Conservation (phyloP, 1,284 basidiomycete species). For the Leccinum fallax region DNA sequence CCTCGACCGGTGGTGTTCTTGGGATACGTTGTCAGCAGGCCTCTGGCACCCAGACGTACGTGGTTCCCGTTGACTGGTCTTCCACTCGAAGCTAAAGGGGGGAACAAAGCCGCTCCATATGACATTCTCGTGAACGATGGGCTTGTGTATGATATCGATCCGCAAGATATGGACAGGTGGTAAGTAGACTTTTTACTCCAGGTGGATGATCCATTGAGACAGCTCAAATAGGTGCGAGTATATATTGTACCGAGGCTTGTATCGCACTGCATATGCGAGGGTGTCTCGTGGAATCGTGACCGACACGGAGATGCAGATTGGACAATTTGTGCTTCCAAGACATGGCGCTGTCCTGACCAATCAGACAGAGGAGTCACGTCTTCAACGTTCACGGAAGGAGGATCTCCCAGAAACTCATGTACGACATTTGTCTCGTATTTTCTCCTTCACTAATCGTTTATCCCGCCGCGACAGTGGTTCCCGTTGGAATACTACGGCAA, state of each 20-base stretch:
- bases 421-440: constrained; percentile 27
- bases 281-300: constrained; percentile 73
- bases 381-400: constrained; percentile 68
- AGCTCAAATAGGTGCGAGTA: constrained; percentile 77
- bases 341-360: constrained; percentile 56
- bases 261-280: constrained; percentile 77
- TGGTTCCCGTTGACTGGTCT: constrained; percentile 10
- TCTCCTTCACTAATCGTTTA: background rate
- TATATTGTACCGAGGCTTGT: constrained; percentile 81
- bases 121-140: constrained; percentile 79
- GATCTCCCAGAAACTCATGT: constrained; percentile 66
- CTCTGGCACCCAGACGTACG: constrained; percentile 70
- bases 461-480: constrained; percentile 61
- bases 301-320: constrained; percentile 79
- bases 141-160: constrained; percentile 73
- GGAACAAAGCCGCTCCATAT: constrained; percentile 73
- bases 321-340: constrained; percentile 76
- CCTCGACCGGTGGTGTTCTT: constrained; percentile 86
- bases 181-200: constrained; percentile 32
- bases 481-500: constrained; percentile 69
- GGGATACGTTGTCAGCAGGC: constrained; percentile 84
- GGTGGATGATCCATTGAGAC: background rate
- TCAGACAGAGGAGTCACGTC: constrained; percentile 63
- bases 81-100: constrained; percentile 15
- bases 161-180: constrained; percentile 74